A percentile compares a stretch with the other conserved stretches of the same genome.
Evolutionary conservation across 1,139 yeast genomes (phyloP).

Genomic region (Blastobotrys apis): DNA sequence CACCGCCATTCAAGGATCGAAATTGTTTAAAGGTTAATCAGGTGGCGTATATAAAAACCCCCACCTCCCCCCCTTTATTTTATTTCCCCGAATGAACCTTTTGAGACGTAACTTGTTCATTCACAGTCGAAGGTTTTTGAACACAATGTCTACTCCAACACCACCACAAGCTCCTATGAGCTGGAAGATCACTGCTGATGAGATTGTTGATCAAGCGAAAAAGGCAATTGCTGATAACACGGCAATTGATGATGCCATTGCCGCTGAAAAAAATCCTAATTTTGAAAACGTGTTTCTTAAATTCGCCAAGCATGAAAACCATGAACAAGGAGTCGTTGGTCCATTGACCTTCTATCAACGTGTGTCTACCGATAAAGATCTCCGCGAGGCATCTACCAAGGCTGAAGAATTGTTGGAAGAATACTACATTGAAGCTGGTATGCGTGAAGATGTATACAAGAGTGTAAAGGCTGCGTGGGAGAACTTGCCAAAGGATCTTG

Average conservation of each 20-base stretch:
- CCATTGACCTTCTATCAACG: constrained; percentile 63
- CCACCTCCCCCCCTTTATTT: background rate
- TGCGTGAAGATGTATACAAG: constrained; percentile 64
- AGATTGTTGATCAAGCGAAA: constrained; percentile 44
- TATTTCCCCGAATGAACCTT: background rate
- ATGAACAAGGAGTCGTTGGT: constrained; percentile 41
- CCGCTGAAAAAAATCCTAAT: constrained; percentile 45
- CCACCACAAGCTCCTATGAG: constrained; percentile 50
- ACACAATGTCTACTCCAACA: constrained; percentile 16
- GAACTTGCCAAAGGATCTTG: constrained; percentile 38
- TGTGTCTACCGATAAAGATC: constrained; percentile 56
- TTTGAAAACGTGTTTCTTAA: constrained; percentile 54
- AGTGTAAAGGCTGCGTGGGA: constrained; percentile 51
- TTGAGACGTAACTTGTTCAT: background rate
- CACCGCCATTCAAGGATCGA: no score
- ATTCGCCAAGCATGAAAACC: constrained; percentile 48
- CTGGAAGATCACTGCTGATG: constrained; percentile 58
- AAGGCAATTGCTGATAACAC: constrained; percentile 45
- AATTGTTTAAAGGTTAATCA: background rate
- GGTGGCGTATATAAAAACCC: background rate
- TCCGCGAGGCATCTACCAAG: constrained; percentile 66
- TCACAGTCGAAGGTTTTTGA: constrained; percentile 1
- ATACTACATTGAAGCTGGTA: constrained; percentile 56
- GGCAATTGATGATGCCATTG: constrained; percentile 52
- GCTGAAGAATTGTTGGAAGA: constrained; percentile 57